Conservation (phyloP, 208 protist species). For the Wallacemonas sp. region DNA sequence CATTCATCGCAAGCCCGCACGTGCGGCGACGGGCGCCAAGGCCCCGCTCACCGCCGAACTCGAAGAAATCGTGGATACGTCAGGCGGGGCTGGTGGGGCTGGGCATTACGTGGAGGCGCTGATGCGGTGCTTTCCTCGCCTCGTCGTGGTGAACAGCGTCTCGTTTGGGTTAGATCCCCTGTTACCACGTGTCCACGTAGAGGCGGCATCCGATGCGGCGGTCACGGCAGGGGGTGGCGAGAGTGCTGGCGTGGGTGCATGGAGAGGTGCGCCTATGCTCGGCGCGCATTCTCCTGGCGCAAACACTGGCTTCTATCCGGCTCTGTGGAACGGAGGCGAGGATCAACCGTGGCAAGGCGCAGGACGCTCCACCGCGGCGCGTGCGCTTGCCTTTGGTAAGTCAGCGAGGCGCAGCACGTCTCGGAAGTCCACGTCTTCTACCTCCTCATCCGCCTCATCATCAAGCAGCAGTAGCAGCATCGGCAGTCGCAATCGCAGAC, state of each 20-base stretch:
- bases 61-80: too few relatives aligned
- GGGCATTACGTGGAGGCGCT: slow-evolving; percentile 40
- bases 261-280: too few relatives aligned
- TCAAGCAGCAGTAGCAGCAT: background rate
- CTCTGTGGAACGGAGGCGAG: too few relatives aligned
- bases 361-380: too few relatives aligned
- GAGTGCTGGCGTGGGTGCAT: too few relatives aligned
- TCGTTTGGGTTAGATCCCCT: slow-evolving; percentile 57
- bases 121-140: slow-evolving; percentile 32
- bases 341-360: too few relatives aligned
- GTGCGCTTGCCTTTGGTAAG: background rate
- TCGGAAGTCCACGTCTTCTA: background rate
- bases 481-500: background rate
- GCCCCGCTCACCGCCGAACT: too few relatives aligned
- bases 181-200: slow-evolving; percentile 15
- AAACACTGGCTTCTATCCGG: too few relatives aligned
- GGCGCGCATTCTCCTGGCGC: too few relatives aligned
- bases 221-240: too few relatives aligned
- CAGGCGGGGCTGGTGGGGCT: too few relatives aligned
- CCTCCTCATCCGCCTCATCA: background rate
- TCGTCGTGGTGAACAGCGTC: slow-evolving; percentile 58
- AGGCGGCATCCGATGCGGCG: background rate
- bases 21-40: too few relatives aligned
- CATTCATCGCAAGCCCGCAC: background rate
- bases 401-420: background rate